A percentile compares a stretch with the other conserved stretches of the same genome.
Evolutionary conservation across 306 rosid species (phyloP).

Genomic region (Cicer yamashitae): DNA sequence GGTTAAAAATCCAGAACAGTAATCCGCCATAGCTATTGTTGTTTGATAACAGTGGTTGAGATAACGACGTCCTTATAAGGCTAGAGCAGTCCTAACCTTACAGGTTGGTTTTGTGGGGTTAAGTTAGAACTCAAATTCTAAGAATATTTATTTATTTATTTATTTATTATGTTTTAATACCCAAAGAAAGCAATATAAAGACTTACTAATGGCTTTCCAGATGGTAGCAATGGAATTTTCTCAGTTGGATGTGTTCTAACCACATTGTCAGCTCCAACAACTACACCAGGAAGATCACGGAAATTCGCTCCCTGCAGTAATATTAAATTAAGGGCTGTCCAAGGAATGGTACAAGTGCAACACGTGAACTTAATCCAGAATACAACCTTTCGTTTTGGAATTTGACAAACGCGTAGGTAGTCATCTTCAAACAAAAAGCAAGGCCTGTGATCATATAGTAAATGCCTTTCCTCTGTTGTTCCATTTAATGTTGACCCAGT

Average conservation of each 20-base stretch:
- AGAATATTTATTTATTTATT: background rate
- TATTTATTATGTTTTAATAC: background rate
- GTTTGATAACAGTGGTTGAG: background rate
- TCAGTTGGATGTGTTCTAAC: slow-evolving; percentile 66
- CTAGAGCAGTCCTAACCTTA: background rate
- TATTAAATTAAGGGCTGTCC: slow-evolving; percentile 27
- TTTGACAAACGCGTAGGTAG: slow-evolving; percentile 78
- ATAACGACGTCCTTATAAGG: background rate
- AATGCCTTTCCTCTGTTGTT: slow-evolving; percentile 34
- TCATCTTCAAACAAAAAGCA: slow-evolving; percentile 62
- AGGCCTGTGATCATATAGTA: slow-evolving; percentile 79
- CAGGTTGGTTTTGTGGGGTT: background rate
- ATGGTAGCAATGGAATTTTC: slow-evolving; percentile 58
- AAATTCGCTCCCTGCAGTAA: slow-evolving; percentile 86
- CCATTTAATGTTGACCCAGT: slow-evolving; percentile 55
- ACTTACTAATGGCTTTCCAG: slow-evolving; percentile 87
- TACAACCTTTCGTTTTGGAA: slow-evolving; percentile 87
- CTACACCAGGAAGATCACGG: slow-evolving; percentile 87
- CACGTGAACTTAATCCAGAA: slow-evolving; percentile 26
- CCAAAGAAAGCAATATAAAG: slow-evolving; percentile 33
- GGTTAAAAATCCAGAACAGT: background rate
- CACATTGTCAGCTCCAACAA: slow-evolving; percentile 87
- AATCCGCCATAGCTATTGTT: background rate
- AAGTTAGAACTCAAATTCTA: background rate
- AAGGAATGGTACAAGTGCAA: slow-evolving; percentile 37